Percentiles rank a stretch among this genome's conserved stretches.
phyloP scores from a whole-genome alignment of 306 rosid species.

The Malus orientalis region DNA sequence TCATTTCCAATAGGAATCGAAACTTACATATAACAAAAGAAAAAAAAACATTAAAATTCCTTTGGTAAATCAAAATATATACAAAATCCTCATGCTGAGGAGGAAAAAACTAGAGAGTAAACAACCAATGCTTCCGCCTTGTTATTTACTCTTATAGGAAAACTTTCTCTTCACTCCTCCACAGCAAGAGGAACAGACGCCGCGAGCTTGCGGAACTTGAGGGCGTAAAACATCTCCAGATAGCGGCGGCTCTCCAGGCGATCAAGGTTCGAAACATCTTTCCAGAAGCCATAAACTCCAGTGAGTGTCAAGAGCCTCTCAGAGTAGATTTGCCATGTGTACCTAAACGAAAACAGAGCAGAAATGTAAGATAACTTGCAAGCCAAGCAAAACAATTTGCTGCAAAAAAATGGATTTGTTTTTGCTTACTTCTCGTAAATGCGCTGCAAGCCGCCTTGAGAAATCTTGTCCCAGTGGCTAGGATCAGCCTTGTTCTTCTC shows the following conservation, averaged over 20 bases:
- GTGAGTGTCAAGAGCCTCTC: constrained; percentile 89
- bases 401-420: background rate
- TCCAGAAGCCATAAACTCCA: constrained; percentile 98
- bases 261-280: constrained; percentile 94
- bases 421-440: constrained; percentile 77
- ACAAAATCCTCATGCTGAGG: constrained; percentile 16
- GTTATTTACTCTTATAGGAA: constrained; percentile 15
- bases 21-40: background rate
- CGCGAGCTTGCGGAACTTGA: constrained; percentile 90
- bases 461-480: constrained; percentile 73
- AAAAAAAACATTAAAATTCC: background rate
- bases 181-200: constrained; percentile 73
- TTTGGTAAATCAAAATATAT: constrained; percentile 23
- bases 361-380: background rate
- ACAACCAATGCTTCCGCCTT: constrained; percentile 37
- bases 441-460: constrained; percentile 75
- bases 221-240: constrained; percentile 96
- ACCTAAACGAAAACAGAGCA: constrained; percentile 36
- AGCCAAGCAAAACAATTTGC: background rate
- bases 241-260: constrained; percentile 93
- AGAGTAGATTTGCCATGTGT: constrained; percentile 94
- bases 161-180: constrained; percentile 33
- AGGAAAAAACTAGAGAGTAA: constrained; percentile 17
- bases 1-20: constrained; percentile 12
- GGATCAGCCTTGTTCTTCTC: constrained; percentile 73